Conservation (phyloP, 305 asterid species). For the Solanum hybrid region DNA sequence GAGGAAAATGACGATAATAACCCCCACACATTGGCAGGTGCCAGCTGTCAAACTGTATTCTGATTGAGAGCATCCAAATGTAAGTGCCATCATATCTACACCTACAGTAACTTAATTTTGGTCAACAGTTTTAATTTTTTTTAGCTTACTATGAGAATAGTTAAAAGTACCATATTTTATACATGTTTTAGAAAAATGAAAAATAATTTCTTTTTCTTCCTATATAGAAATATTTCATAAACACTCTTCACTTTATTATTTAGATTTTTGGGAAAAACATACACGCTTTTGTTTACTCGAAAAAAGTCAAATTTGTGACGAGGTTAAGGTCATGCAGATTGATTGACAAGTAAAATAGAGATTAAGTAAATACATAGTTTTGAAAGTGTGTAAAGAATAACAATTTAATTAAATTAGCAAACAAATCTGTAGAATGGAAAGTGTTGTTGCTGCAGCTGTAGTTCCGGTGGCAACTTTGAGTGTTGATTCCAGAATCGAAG, state of each 20-base stretch:
- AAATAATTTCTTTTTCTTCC: too few relatives aligned
- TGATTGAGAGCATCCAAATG: not conserved
- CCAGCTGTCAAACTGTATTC: not conserved
- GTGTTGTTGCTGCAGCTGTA: not conserved
- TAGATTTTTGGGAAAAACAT: not conserved
- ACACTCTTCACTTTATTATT: not conserved
- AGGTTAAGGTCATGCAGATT: not conserved
- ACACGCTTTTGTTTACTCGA: not conserved
- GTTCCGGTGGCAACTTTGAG: not conserved
- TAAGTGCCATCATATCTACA: not conserved
- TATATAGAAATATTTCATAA: not conserved
- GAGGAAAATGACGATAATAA: not conserved
- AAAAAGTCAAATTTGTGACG: not conserved
- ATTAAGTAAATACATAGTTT: not conserved
- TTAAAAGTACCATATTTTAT: too few relatives aligned
- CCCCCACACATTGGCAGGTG: not conserved
- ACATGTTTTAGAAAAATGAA: too few relatives aligned
- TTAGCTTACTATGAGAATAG: not conserved
- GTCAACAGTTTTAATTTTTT: not conserved
- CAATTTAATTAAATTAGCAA: not conserved
- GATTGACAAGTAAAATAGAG: not conserved
- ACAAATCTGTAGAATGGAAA: not conserved
- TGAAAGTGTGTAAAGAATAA: not conserved
- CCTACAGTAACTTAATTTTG: not conserved
- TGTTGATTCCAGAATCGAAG: not conserved